Evolutionary conservation across 2,329 filamentous ascomycete species (phyloP).

Genomic region (Bipolaris victoriae): DNA sequence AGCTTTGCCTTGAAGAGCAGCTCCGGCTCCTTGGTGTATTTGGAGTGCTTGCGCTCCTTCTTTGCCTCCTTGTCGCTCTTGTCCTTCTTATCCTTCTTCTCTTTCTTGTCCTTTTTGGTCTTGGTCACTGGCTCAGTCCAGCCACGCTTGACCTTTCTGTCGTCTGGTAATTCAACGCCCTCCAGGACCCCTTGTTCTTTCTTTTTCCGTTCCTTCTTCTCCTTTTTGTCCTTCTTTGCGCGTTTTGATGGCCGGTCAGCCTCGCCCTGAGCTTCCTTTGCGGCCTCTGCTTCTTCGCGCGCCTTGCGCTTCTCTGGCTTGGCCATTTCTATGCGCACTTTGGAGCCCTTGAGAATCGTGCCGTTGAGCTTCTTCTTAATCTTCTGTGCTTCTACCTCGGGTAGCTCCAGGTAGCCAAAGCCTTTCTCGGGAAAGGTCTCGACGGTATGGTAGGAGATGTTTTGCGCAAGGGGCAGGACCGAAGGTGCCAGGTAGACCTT

Average conservation of each 20-base stretch:
- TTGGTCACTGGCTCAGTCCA: slow-evolving; percentile 74
- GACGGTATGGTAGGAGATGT: slow-evolving; percentile 86
- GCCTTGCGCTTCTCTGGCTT: slow-evolving; percentile 64
- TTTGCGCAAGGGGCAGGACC: slow-evolving; percentile 69
- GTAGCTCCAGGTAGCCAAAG: slow-evolving; percentile 90
- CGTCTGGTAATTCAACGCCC: slow-evolving; percentile 74
- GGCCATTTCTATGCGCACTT: slow-evolving; percentile 84
- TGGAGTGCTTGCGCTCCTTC: slow-evolving; percentile 69
- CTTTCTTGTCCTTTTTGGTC: slow-evolving; percentile 55
- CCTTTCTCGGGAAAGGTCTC: slow-evolving; percentile 87
- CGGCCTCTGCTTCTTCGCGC: slow-evolving; percentile 46
- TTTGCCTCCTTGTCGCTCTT: slow-evolving; percentile 63
- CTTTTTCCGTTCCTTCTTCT: slow-evolving; percentile 54
- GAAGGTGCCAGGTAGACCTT: slow-evolving; percentile 73
- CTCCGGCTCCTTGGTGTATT: slow-evolving; percentile 81
- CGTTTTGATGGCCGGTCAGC: slow-evolving; percentile 59
- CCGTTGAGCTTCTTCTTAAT: slow-evolving; percentile 91
- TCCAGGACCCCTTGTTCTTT: slow-evolving; percentile 60
- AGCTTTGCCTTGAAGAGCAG: slow-evolving; percentile 84
- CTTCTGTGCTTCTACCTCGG: slow-evolving; percentile 82
- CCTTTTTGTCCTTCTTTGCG: slow-evolving; percentile 54
- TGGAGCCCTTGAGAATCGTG: slow-evolving; percentile 79
- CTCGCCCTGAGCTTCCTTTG: slow-evolving; percentile 39
- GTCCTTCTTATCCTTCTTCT: slow-evolving; percentile 49
- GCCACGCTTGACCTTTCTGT: slow-evolving; percentile 82